Base-by-base conservation (phyloP, 768 basidiomycete species). In the Mycena albidolilacea region DNA sequence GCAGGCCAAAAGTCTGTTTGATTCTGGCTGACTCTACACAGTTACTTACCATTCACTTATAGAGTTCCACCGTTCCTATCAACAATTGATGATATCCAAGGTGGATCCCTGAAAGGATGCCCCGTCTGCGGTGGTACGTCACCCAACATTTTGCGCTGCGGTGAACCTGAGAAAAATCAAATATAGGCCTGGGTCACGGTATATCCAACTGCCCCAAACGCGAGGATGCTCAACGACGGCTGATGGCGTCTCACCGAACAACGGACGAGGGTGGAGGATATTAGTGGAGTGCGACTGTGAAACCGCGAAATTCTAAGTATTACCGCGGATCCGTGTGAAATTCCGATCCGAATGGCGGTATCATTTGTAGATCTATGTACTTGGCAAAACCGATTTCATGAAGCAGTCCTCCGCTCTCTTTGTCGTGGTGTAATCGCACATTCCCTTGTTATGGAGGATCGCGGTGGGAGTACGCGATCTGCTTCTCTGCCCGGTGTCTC, bases 201-300 rank as follows among this genome's bases (percentile, higher is more conserved):
- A 95, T 99, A 67, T 92, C 93, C 9, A 97, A 97, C 79, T 99
- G 98, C 79, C 98, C 98, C 21, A 99, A 99, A 82, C 85, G 98
- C 74, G 97, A 98, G 82, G 98, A 99, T 76, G 89, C 92, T 0
- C 96, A 98, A 79, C 87, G 97, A 64, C 85, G 98, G 77, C 93
- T 94, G 81, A 93, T 97, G 90, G 97, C 96, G 12, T 91, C 94
- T 30, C 96, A 97, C 78, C 85, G 95, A 54, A 88, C 88, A 60
- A 84, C 85, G 11, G 90, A 95, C 62, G 90, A 87, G 54, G 95
- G 93, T 15, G 87, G 88, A 17, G 83, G 83, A 68, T 87, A 85
- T 55, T 83, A 78, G 69, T 30, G 23, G 23, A 30, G 30, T 30
- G 41, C 41, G 50, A 23, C 23, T 23, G 23, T 23, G 23, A 23